These are phyloP conservation scores for Catunica adiposa DNA, from an alignment of 2,329 filamentous ascomycete species.

Conservation along the genomic window DNA sequence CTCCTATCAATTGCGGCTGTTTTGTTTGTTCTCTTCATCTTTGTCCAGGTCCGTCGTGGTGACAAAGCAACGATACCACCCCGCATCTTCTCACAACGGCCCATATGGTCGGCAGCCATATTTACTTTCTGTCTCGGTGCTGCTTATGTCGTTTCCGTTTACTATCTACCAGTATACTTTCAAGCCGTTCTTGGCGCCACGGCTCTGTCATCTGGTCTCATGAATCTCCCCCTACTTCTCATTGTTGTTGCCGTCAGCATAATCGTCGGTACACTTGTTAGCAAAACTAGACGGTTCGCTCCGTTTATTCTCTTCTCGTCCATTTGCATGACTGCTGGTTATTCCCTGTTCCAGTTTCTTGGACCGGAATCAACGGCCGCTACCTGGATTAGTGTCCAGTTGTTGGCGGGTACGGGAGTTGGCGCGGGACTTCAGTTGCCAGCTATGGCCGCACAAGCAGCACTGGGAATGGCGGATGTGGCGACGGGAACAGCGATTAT, in stretches of 20 bases:
- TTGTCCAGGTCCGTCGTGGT: constrained; percentile 24
- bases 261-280: constrained; percentile 21
- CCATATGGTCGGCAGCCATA: constrained; percentile 23
- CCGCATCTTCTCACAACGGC: constrained; percentile 25
- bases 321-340: constrained; percentile 20
- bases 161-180: constrained; percentile 25
- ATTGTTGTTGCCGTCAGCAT: constrained; percentile 21
- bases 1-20: constrained; percentile 22
- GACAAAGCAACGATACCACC: constrained; percentile 29
- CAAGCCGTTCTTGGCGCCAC: constrained; percentile 24
- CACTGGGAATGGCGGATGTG: constrained; percentile 27
- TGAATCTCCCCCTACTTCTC: constrained; percentile 23
- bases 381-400: constrained; percentile 14
- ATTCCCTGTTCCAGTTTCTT: constrained; percentile 25
- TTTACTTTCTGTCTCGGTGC: constrained; percentile 26
- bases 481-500: constrained; percentile 30
- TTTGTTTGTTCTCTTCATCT: constrained; percentile 23
- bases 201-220: constrained; percentile 23
- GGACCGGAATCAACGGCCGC: constrained; percentile 17
- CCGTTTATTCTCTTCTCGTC: constrained; percentile 24
- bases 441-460: constrained; percentile 29
- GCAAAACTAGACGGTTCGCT: constrained; percentile 25
- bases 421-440: constrained; percentile 30
- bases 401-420: constrained; percentile 21
- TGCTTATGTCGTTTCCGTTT: constrained; percentile 19